A percentile compares a stretch with the other conserved stretches of the same genome.
Evolutionary conservation across 257 asterid species (phyloP).

Genomic region (Cinchona pubescens): DNA sequence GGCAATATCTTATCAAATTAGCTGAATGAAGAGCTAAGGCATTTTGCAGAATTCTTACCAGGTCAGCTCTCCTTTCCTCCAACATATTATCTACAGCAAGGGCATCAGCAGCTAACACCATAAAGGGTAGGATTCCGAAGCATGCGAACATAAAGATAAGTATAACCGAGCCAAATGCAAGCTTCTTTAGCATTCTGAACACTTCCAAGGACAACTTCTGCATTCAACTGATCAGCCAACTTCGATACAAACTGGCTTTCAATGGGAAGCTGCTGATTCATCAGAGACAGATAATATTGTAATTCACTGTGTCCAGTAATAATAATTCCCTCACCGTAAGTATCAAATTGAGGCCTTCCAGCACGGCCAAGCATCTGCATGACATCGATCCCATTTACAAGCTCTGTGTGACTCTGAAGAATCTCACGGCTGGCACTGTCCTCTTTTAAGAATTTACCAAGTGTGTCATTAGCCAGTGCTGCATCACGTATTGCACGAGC

Average conservation of each 20-base stretch:
- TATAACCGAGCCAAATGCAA: conserved; percentile 41
- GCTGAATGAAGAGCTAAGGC: conserved; percentile 4
- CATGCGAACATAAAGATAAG: conserved; percentile 46
- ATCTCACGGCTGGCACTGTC: conserved; percentile 41
- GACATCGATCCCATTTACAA: conserved; percentile 47
- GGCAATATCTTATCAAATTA: conserved; percentile 26
- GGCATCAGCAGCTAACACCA: conserved; percentile 35
- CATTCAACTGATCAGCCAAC: conserved; percentile 48
- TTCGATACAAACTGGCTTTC: conserved; percentile 44
- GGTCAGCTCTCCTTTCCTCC: conserved; percentile 40
- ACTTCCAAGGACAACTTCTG: conserved; percentile 46
- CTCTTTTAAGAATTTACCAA: conserved; percentile 41
- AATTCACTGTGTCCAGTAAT: conserved; percentile 39
- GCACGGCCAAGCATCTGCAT: conserved; percentile 58
- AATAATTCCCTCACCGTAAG: conserved; percentile 41
- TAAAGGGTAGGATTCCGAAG: conserved; percentile 41
- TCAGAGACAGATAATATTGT: conserved; percentile 39
- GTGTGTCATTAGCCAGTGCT: conserved; percentile 43
- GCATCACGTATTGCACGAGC: conserved; percentile 46
- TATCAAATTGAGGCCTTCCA: conserved; percentile 48
- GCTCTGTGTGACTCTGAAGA: conserved; percentile 39
- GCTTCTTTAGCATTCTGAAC: conserved; percentile 47
- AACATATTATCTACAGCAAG: conserved; percentile 19
- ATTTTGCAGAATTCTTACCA: neutral
- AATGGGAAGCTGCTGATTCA: conserved; percentile 49